Base-by-base conservation (phyloP, 2,329 filamentous ascomycete species). In the Claviceps cyperi region DNA sequence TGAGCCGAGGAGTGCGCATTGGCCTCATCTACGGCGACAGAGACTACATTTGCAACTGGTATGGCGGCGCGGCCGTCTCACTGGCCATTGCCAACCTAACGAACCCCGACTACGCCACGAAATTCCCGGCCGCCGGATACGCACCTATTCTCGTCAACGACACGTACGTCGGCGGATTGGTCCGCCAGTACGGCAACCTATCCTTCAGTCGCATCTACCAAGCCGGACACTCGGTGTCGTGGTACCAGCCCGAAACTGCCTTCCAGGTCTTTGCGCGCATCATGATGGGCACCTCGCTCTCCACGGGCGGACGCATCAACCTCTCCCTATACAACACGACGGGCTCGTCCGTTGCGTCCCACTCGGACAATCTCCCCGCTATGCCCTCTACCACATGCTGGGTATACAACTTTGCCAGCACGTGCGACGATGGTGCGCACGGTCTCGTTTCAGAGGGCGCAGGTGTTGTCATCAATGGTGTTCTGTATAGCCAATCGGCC, bases 141-240 rank as follows among this genome's bases (percentile, higher is more conserved):
- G 77, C 79, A 0, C 78, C 83, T 14, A 80, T 92, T 54, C 69
- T 80, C 13, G 79, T 86, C 40, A 85, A 87, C 60, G 73, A 72
- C 24, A 72, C 75, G 6, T 83, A 84, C 64, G 77, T 81, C 59
- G 85, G 78, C 48, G 87, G 86, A 19, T 76, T 78, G 50, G 85
- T 87, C 0, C 77, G 86, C 4, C 85, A 92, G 63, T 86, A 79
- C 58, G 86, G 83, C 11, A 90, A 90, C 57, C 74, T 85, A 49
- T 80, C 75, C 15, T 85, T 85, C 61, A 78, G 77, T 49, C 73
- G 81, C 7, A 71, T 85, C 46, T 84, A 81, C 61, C 76, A 84
- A 57, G 73, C 80, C 15, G 81, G 82, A 1, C 81, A 85, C 58
- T 73, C 78, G 48, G 74, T 81, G 1, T 72, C 78, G 0, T 75